These are phyloP conservation scores for Candida patagonica DNA, from an alignment of 805 yeast genomes.

Conservation along the genomic window DNA sequence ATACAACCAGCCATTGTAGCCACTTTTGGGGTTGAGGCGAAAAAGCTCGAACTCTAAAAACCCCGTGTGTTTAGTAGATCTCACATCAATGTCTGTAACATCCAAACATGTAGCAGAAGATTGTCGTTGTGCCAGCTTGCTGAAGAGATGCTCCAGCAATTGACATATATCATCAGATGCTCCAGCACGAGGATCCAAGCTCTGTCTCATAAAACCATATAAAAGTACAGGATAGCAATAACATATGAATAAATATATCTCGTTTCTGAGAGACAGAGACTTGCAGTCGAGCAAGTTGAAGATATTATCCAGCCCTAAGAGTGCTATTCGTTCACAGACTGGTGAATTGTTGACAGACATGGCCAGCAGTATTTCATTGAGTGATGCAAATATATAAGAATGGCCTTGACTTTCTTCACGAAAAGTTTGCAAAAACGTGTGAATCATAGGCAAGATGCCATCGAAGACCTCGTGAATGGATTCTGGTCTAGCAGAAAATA, in stretches of 20 bases:
- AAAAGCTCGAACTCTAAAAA: slow-evolving; percentile 1
- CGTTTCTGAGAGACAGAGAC: background rate
- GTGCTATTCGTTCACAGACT: background rate
- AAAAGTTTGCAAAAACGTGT: slow-evolving; percentile 4
- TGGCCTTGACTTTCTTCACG: slow-evolving; percentile 9
- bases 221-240: slow-evolving; percentile 1
- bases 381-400: slow-evolving; percentile 2
- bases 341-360: slow-evolving; percentile 2
- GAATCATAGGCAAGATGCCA: background rate
- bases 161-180: background rate
- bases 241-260: slow-evolving; percentile 6
- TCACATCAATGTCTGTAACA: background rate
- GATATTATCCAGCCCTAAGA: background rate
- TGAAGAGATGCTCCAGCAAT: background rate
- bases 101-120: background rate
- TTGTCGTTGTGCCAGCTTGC: background rate
- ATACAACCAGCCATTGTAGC: slow-evolving; percentile 1
- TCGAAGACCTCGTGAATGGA: background rate
- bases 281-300: background rate
- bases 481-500: background rate
- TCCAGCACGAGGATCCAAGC: background rate
- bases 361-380: slow-evolving; percentile 2
- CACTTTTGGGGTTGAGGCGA: background rate
- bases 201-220: background rate
- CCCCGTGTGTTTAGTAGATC: background rate